These are phyloP conservation scores for Pharnaceum exiguum DNA, from an alignment of 148 eudicot genomes.

Conservation along the genomic window DNA sequence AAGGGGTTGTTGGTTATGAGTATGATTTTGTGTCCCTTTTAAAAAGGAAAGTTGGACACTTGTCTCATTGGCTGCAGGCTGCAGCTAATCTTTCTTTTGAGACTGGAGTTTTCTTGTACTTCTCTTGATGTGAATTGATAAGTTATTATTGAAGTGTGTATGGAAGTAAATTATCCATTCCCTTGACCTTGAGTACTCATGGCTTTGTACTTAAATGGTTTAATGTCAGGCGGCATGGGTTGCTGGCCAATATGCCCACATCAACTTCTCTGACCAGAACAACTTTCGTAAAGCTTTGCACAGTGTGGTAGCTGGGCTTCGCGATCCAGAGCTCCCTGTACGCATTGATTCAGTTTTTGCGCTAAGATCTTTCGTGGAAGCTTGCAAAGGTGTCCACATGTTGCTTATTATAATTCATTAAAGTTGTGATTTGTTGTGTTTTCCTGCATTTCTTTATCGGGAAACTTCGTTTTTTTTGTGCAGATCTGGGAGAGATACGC, in stretches of 20 bases:
- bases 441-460: background rate
- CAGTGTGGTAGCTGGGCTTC: slow-evolving; percentile 93
- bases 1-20: too few species aligned
- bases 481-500: slow-evolving; percentile 90
- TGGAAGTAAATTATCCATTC: too few species aligned
- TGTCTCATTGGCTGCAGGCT: too few species aligned
- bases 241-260: slow-evolving; percentile 98
- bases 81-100: too few species aligned
- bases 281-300: slow-evolving; percentile 90
- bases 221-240: slow-evolving; percentile 92
- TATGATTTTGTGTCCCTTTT: too few species aligned
- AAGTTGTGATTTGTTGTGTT: background rate
- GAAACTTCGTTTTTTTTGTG: slow-evolving; percentile 5
- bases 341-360: slow-evolving; percentile 98
- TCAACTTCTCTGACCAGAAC: slow-evolving; percentile 76
- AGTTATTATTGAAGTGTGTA: too few species aligned
- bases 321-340: slow-evolving; percentile 96
- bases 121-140: too few species aligned
- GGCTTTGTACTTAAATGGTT: background rate
- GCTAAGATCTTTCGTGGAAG: slow-evolving; percentile 95
- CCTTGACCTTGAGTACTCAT: background rate
- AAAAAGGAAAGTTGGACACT: too few species aligned
- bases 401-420: background rate
- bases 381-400: slow-evolving; percentile 65
- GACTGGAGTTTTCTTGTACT: too few species aligned